phyloP scores from a whole-genome alignment of 2,329 filamentous ascomycete genomes.

The Bipolaris zeicola region DNA sequence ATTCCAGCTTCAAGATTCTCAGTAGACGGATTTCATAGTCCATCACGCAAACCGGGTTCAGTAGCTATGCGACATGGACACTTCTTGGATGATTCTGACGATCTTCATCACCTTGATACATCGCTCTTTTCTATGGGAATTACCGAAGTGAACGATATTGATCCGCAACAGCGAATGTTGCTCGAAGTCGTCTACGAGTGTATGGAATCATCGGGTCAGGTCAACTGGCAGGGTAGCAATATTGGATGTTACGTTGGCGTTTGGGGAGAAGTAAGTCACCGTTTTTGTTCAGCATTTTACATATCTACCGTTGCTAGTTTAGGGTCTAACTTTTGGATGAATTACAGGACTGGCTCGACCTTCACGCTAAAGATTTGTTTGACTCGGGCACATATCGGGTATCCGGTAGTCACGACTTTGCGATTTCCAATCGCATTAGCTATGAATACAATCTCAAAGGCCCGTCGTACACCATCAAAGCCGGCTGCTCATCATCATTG shows the following conservation, averaged over 20 bases:
- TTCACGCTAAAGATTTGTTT: background rate
- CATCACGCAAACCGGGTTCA: background rate
- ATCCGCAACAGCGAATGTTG: background rate
- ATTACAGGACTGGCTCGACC: background rate
- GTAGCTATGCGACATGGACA: background rate
- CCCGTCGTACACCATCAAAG: slow-evolving; percentile 8
- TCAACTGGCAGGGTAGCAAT: background rate
- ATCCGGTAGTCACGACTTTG: slow-evolving; percentile 17
- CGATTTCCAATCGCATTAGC: slow-evolving; percentile 30
- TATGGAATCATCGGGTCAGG: background rate
- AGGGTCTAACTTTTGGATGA: background rate
- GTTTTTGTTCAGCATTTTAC: background rate
- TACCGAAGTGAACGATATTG: background rate
- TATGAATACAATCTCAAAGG: slow-evolving; percentile 24
- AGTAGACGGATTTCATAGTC: background rate
- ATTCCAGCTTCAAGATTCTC: background rate
- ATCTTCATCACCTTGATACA: background rate
- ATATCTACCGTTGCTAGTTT: background rate
- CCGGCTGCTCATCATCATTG: background rate
- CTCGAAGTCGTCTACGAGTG: background rate
- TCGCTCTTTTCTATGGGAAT: background rate
- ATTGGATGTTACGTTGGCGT: background rate
- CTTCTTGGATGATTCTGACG: background rate
- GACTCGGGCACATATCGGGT: background rate
- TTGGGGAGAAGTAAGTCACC: background rate